Percentiles rank a stretch among this genome's conserved stretches.
These are phyloP conservation scores for Puccinia polysora DNA, from an alignment of 1,284 basidiomycete species.

Conservation along the genomic window DNA sequence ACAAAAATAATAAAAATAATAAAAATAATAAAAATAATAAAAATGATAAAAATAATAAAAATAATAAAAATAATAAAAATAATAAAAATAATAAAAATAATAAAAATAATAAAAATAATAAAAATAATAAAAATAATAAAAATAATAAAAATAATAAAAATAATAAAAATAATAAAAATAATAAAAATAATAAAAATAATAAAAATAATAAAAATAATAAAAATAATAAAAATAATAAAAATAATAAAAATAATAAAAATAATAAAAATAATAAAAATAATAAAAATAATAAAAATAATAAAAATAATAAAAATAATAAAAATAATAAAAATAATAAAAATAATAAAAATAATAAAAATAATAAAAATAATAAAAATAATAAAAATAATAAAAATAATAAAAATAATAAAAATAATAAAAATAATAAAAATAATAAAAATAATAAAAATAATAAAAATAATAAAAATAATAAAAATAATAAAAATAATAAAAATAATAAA, in stretches of 20 bases:
- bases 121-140: neutral
- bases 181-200: too few relatives aligned
- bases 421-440: neutral
- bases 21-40: neutral
- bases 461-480: neutral
- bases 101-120: neutral
- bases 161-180: too few relatives aligned
- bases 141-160: neutral
- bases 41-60: neutral
- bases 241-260: neutral
- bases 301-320: neutral
- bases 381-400: neutral
- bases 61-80: neutral
- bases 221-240: conserved; percentile 1
- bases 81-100: neutral
- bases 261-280: neutral
- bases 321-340: neutral
- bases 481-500: neutral
- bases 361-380: neutral
- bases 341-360: conserved; percentile 1
- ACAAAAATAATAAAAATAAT: neutral
- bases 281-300: neutral
- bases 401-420: neutral
- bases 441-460: neutral
- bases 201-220: neutral